These are phyloP conservation scores for Williopsis jadinii DNA, from an alignment of 1,139 yeast genomes.

Conservation along the genomic window DNA sequence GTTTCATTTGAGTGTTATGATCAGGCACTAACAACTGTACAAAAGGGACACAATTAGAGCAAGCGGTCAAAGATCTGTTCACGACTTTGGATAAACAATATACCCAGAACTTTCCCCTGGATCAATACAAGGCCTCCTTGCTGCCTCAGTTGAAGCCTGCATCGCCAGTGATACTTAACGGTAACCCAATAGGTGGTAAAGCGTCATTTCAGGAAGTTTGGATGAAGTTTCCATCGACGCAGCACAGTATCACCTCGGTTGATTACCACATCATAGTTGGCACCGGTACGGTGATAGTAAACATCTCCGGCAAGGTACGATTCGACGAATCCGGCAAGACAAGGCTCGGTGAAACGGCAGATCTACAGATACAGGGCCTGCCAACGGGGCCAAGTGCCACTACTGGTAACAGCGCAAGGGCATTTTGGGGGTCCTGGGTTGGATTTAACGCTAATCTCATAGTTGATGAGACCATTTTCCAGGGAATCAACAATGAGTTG, in stretches of 20 bases:
- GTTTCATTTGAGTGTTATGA: too few species aligned
- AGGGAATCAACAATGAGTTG: slow-evolving; percentile 31
- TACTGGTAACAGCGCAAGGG: slow-evolving; percentile 23
- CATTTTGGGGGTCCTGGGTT: slow-evolving; percentile 61
- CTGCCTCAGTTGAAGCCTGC: slow-evolving; percentile 40
- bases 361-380: slow-evolving; percentile 20
- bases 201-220: slow-evolving; percentile 58
- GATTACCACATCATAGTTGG: slow-evolving; percentile 74
- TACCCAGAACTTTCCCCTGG: slow-evolving; percentile 32
- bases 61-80: slow-evolving; percentile 22
- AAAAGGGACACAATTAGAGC: slow-evolving; percentile 19
- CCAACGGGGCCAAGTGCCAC: slow-evolving; percentile 2
- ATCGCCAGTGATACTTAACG: slow-evolving; percentile 52
- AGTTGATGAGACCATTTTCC: slow-evolving; percentile 47
- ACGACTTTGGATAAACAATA: slow-evolving; percentile 30
- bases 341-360: slow-evolving; percentile 55
- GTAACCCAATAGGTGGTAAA: slow-evolving; percentile 56
- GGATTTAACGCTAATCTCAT: slow-evolving; percentile 57
- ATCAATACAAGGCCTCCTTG: slow-evolving; percentile 38
- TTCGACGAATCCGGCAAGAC: slow-evolving; percentile 70
- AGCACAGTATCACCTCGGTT: slow-evolving; percentile 53
- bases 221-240: slow-evolving; percentile 53
- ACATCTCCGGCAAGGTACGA: slow-evolving; percentile 56
- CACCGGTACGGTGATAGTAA: slow-evolving; percentile 46
- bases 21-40: too few species aligned